Conservation (phyloP, 2,329 filamentous ascomycete species). For the Cordyceps farinosa region DNA sequence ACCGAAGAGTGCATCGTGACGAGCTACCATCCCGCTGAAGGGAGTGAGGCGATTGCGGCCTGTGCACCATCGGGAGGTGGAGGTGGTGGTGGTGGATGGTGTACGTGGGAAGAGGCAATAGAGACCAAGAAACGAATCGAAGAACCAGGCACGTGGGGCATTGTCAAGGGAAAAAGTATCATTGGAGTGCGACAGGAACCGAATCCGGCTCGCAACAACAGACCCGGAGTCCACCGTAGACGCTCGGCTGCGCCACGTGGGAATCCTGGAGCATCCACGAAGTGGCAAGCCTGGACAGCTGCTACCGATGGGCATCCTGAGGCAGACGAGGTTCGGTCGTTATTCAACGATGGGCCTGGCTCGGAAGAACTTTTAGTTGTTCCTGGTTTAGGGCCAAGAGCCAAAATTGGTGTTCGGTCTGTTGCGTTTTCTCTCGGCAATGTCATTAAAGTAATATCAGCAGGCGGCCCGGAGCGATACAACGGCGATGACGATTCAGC, state of each 20-base stretch:
- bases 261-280: slow-evolving; percentile 12
- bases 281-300: slow-evolving; percentile 55
- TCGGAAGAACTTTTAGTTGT: slow-evolving; percentile 57
- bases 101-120: slow-evolving; percentile 49
- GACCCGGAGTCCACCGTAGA: slow-evolving; percentile 16
- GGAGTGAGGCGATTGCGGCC: slow-evolving; percentile 54
- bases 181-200: slow-evolving; percentile 57
- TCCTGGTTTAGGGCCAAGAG: slow-evolving; percentile 61
- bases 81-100: slow-evolving; percentile 42
- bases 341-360: slow-evolving; percentile 39
- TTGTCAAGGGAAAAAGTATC: slow-evolving; percentile 56
- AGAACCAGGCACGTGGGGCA: slow-evolving; percentile 64
- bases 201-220: slow-evolving; percentile 10
- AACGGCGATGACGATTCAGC: slow-evolving; percentile 38
- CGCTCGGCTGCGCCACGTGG: slow-evolving; percentile 18
- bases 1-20: slow-evolving; percentile 63
- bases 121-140: slow-evolving; percentile 51
- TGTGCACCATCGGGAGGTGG: slow-evolving; percentile 35
- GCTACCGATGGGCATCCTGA: slow-evolving; percentile 43
- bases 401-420: slow-evolving; percentile 58
- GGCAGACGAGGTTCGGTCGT: slow-evolving; percentile 43
- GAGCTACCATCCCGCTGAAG: slow-evolving; percentile 54
- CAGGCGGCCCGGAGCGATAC: slow-evolving; percentile 61
- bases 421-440: slow-evolving; percentile 71
- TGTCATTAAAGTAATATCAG: slow-evolving; percentile 65